A percentile compares a stretch with the other conserved stretches of the same genome.
phyloP scores from a whole-genome alignment of 495 filamentous ascomycete genomes.

The Saxophila tyrrhenica region DNA sequence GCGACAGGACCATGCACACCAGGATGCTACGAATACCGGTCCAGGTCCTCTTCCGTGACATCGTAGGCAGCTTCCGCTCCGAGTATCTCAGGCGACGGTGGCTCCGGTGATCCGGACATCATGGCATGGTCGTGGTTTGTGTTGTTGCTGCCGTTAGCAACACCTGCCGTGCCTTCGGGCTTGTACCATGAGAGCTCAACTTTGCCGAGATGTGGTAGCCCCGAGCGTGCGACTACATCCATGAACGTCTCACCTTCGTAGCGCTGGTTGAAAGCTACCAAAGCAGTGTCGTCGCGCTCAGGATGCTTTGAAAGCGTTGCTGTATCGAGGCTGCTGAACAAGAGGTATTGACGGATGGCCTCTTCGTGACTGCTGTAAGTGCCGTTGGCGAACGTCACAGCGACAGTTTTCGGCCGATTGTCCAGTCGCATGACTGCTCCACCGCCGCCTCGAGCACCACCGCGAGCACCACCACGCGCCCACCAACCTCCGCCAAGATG shows the following conservation, averaged over 20 bases:
- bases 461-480: neutral
- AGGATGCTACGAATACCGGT: neutral
- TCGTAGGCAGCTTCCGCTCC: neutral
- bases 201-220: conserved; percentile 58
- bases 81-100: neutral
- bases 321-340: conserved; percentile 76
- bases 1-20: too few species aligned
- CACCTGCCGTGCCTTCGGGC: neutral
- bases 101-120: neutral
- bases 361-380: conserved; percentile 54
- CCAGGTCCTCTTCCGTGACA: neutral
- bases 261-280: conserved; percentile 80
- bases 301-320: conserved; percentile 61
- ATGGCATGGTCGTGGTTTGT: neutral
- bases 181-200: conserved; percentile 60
- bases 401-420: conserved; percentile 70
- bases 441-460: conserved; percentile 38
- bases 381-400: conserved; percentile 53
- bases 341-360: conserved; percentile 68
- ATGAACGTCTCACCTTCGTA: conserved; percentile 66
- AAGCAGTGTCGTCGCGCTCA: conserved; percentile 41
- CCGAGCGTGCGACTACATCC: conserved; percentile 47
- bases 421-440: conserved; percentile 68
- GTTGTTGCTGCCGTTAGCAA: neutral
- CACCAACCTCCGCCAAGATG: conserved; percentile 16